Percentiles rank a stretch among this genome's conserved stretches.
Conservation (phyloP, 2,329 filamentous ascomycete genomes). For the Parastagonospora nodorum region DNA sequence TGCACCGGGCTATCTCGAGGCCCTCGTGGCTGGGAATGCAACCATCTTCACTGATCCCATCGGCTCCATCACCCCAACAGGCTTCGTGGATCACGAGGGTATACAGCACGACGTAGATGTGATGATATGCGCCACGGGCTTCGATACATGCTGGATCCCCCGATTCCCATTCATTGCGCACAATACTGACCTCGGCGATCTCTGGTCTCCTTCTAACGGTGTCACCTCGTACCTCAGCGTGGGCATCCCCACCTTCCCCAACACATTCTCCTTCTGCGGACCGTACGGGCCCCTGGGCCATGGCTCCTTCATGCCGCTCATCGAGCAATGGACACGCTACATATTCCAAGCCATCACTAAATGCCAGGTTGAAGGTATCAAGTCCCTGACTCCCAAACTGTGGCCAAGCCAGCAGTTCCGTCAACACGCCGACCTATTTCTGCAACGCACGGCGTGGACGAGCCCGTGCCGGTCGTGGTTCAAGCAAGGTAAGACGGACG, state of each 20-base stretch:
- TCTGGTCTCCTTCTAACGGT: slow-evolving; percentile 44
- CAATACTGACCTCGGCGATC: slow-evolving; percentile 37
- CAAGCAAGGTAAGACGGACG: slow-evolving; percentile 28
- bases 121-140: slow-evolving; percentile 50
- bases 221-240: slow-evolving; percentile 50
- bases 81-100: slow-evolving; percentile 27
- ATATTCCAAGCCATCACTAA: slow-evolving; percentile 29
- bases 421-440: slow-evolving; percentile 28
- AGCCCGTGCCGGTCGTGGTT: slow-evolving; percentile 30
- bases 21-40: slow-evolving; percentile 19
- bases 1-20: slow-evolving; percentile 29
- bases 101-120: slow-evolving; percentile 44
- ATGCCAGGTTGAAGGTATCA: slow-evolving; percentile 29
- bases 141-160: slow-evolving; percentile 42
- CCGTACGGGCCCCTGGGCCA: slow-evolving; percentile 29
- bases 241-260: slow-evolving; percentile 50
- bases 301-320: slow-evolving; percentile 29
- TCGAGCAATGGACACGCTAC: slow-evolving; percentile 32
- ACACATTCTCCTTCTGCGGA: slow-evolving; percentile 52
- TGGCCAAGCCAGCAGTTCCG: slow-evolving; percentile 14
- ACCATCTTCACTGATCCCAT: slow-evolving; percentile 28
- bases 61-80: slow-evolving; percentile 20
- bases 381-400: slow-evolving; percentile 23
- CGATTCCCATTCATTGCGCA: slow-evolving; percentile 33
- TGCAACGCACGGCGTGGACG: slow-evolving; percentile 32